Conservation (phyloP, 495 filamentous ascomycete genomes). For the Penicillium roqueforti region DNA sequence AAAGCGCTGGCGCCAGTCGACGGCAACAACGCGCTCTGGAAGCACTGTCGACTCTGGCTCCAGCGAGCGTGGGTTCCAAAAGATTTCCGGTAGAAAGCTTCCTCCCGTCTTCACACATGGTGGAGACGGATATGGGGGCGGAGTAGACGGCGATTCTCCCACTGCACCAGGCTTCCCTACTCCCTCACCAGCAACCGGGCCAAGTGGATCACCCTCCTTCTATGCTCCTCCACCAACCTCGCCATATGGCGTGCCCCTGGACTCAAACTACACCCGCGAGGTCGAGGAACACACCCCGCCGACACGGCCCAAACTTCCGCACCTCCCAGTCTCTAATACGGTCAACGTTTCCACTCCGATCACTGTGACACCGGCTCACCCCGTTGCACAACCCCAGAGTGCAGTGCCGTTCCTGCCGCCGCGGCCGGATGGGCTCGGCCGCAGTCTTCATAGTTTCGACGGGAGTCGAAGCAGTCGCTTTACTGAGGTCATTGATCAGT, state of each 20-base stretch:
- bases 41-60: constrained; percentile 32
- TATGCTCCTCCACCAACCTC: constrained; percentile 33
- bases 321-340: constrained; percentile 45
- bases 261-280: constrained; percentile 36
- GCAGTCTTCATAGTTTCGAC: constrained; percentile 51
- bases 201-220: constrained; percentile 18
- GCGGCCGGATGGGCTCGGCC: constrained; percentile 46
- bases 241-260: constrained; percentile 36
- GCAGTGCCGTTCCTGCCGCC: constrained; percentile 21
- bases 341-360: constrained; percentile 30
- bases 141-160: constrained; percentile 24
- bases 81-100: constrained; percentile 69
- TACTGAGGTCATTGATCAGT: constrained; percentile 42
- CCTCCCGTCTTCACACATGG: constrained; percentile 64
- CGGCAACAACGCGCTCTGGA: constrained; percentile 41
- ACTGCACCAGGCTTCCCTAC: constrained; percentile 19
- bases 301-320: constrained; percentile 45
- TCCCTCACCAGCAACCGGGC: constrained; percentile 15
- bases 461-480: constrained; percentile 55
- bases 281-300: constrained; percentile 31
- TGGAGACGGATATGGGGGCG: constrained; percentile 65
- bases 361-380: constrained; percentile 21
- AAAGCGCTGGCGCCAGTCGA: constrained; percentile 40
- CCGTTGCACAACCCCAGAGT: constrained; percentile 24
- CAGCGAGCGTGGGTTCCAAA: constrained; percentile 55